Evolutionary conservation across 2,329 filamentous ascomycete species (phyloP), one percentile per base, ranked within the genome.

Genomic region (Rhytidhysteron rufulum): DNA sequence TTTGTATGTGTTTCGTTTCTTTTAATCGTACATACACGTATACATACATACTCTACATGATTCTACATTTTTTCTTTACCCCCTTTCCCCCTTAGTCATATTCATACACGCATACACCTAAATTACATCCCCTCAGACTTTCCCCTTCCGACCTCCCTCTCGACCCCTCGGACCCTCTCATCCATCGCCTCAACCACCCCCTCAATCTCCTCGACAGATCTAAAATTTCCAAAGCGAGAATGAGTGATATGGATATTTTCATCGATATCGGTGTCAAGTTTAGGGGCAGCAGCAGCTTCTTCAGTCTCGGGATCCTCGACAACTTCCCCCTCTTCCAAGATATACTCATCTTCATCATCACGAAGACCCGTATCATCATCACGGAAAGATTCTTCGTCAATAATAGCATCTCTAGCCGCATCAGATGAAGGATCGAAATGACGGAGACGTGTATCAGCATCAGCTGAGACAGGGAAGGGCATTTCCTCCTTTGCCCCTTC

Each of bases 291-390:
- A n/a, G n/a, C n/a, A n/a, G n/a, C n/a, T n/a, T n/a, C n/a, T n/a
- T n/a, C n/a, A n/a, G n/a, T n/a, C n/a, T n/a, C n/a, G n/a, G n/a
- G n/a, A n/a, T n/a, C n/a, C n/a, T n/a, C n/a, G n/a, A n/a, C n/a
- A n/a, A n/a, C n/a, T n/a, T n/a, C n/a, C n/a, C n/a, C n/a, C n/a
- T n/a, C n/a, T n/a, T n/a, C n/a, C n/a, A n/a, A n/a, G n/a, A n/a
- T n/a, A 18, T 37, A 37, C 25, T 37, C 35, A 10, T 20, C 25
- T 13, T 29, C 19, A 16, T 37, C 35, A n/a, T 30, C 35, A 17
- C 35, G 13, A 5, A 20, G n/a, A 25, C 25, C 19, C 13, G 22
- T 15, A 13, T 29, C 25, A 15, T 29, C 22, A 8, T 37, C 35
- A n/a, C 15, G 4, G 15, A 37, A 37, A 20, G 35, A 37, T 17